phyloP scores from a whole-genome alignment of 805 yeast genomes.

The Nakazawaea sp. region DNA sequence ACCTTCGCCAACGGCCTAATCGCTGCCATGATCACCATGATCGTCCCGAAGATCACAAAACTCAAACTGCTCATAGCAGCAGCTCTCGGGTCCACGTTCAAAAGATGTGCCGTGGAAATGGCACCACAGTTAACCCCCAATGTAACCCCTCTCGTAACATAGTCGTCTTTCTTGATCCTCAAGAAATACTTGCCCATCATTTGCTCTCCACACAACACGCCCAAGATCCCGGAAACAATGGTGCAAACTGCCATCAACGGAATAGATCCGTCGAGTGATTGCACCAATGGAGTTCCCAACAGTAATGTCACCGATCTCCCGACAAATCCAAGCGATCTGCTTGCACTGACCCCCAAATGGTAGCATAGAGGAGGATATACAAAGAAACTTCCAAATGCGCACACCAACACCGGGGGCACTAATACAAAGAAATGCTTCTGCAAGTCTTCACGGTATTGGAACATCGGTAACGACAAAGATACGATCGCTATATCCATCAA shows the following conservation, averaged over 20 bases:
- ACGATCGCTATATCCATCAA: conserved; percentile 76
- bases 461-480: conserved; percentile 72
- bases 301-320: conserved; percentile 79
- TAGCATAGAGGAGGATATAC: conserved; percentile 65
- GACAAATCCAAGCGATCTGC: conserved; percentile 64
- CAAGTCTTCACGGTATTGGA: conserved; percentile 60
- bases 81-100: conserved; percentile 68
- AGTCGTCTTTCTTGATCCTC: conserved; percentile 54
- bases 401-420: conserved; percentile 50
- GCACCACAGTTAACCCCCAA: conserved; percentile 79
- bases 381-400: conserved; percentile 54
- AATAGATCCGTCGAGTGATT: conserved; percentile 60
- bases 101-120: conserved; percentile 70
- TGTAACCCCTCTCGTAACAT: conserved; percentile 69
- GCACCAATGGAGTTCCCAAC: conserved; percentile 67
- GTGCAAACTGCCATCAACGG: conserved; percentile 76
- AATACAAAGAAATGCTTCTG: conserved; percentile 49
- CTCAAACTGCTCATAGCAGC: conserved; percentile 72
- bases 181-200: conserved; percentile 32
- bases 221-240: conserved; percentile 68
- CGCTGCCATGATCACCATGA: conserved; percentile 64
- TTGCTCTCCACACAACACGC: conserved; percentile 61
- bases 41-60: conserved; percentile 66
- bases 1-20: conserved; percentile 47
- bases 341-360: conserved; percentile 54